A percentile compares a stretch with the other conserved stretches of the same genome.
Evolutionary conservation across 2,329 filamentous ascomycete genomes (phyloP).

Genomic region (Hymenoscyphus infarciens): DNA sequence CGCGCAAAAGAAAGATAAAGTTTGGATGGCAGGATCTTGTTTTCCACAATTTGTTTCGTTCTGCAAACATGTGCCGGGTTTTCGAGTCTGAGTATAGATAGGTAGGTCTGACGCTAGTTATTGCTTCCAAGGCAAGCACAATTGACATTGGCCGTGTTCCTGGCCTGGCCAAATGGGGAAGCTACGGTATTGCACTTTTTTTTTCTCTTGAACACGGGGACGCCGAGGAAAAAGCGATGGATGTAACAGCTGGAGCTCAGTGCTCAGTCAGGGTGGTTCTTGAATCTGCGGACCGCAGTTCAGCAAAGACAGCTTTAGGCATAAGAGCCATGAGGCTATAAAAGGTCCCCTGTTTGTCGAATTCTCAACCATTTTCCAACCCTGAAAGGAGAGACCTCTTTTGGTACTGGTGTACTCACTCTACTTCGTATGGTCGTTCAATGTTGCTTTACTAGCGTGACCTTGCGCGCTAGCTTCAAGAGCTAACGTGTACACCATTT

Average conservation of each 20-base stretch:
- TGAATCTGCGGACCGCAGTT: too few species aligned
- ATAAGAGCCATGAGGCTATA: neutral
- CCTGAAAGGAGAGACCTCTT: too few species aligned
- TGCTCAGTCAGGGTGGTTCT: too few species aligned
- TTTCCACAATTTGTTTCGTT: neutral
- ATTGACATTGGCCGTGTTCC: neutral
- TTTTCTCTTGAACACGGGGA: constrained; percentile 5
- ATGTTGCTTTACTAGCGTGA: neutral
- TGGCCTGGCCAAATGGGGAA: constrained; percentile 3
- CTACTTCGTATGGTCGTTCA: too few species aligned
- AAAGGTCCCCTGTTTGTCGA: neutral
- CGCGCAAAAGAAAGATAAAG: neutral
- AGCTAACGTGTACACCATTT: neutral
- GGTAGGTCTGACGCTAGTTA: neutral
- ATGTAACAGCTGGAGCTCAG: too few species aligned
- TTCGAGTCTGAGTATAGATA: neutral
- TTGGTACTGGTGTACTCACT: too few species aligned
- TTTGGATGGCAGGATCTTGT: neutral
- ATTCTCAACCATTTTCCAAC: too few species aligned
- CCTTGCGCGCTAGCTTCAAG: neutral
- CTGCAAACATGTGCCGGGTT: neutral
- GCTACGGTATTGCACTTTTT: constrained; percentile 1
- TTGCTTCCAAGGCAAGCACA: neutral
- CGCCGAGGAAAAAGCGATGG: neutral
- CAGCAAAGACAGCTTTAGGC: neutral